Evolutionary conservation across 2,329 filamentous ascomycete species (phyloP), one percentile per base, ranked within the genome.

Genomic region (Penicillium sp.): DNA sequence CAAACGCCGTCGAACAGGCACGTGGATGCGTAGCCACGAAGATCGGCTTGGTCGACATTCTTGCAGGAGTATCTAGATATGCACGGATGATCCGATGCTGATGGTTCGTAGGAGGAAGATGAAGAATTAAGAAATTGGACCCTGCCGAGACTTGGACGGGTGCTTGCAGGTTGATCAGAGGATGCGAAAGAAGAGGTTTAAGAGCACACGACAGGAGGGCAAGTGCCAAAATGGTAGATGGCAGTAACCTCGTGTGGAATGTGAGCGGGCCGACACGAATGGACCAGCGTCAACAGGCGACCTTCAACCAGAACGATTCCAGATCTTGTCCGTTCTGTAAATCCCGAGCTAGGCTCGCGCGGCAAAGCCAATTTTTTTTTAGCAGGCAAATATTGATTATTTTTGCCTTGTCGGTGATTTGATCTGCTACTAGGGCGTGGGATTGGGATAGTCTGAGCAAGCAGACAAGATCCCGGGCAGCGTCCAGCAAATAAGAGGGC

Each of bases 1-100:
- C 95, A 81, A 98, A 99, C 33, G 95, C 95, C 53, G 95, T 98
- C 60, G 93, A 97, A 83, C 93, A 97, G 67, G 94, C 92, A 79
- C 95, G 86, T 38, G 95, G 95, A 80, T 98, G 94, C 72, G 95
- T 98, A 61, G 90, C 92, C 73, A 95, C 89, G 77, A 98, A 98
- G 77, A 98, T 91, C 42, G 91, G 90, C 75, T 89, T 95, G 77
- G 81, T 85, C 70, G 89, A 88, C 90, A 93, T 93, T 30, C 30
- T 65, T 47, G 56, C 24, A 59, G 24, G 13, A 56, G 42, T 22
- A n/a, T n/a, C n/a, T n/a, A 37, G 49, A 38, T 35, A 56, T 54
- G 15, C 28, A 42, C 33, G 51, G 51, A 40, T 7, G 13, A 53
- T 37, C 33, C n/a, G 51, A 53, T 37, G 30, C 13, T 56, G 38